Evolutionary conservation across 1,284 basidiomycete genomes (phyloP), one percentile per base, ranked within the genome.

Genomic region (Malassezia nana): DNA sequence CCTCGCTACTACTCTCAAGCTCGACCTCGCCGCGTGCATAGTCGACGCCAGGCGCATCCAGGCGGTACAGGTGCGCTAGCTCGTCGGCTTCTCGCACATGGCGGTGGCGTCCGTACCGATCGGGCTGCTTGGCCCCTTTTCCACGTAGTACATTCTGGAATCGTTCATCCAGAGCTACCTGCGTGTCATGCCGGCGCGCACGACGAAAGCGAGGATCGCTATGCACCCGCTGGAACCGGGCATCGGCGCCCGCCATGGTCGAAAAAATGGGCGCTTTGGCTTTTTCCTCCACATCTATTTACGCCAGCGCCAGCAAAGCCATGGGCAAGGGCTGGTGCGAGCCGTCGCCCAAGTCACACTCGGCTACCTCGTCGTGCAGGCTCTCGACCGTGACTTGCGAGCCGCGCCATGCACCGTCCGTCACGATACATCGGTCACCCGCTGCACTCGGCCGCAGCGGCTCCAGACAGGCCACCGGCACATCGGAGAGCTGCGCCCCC

Each of bases 191-290:
- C 74, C 84, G 86, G 69, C 83, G 86, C 0, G 87, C 85, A 20
- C 81, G 81, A 31, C 91, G 80, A 78, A 98, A 98, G 52, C 92
- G 83, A 50, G 92, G 92, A 75, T 98, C 92, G 26, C 87, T 84
- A 74, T 84, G 85, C 48, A 96, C 79, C 53, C 86, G 80, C 28
- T 86, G 82, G 75, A 98, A 96, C 30, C 92, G 66, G 12, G 63
- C 58, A 29, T 74, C 71, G n/a, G 28, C 5, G 9, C 33, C 18
- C 30, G 22, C 12, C 31, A 35, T 42, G 24, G 40, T 42, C 40
- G 40, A 44, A 44, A 44, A 31, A 30, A 43, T 13, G n/a, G 25
- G 42, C 43, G 6, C 28, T 15, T 22, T 29, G 26, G 16, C 6
- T 9, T n/a, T 24, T 9, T 4, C 48, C 43, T 46, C 44, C 45